phyloP scores from a whole-genome alignment of 2,329 filamentous ascomycete genomes.

The Fusarium sp. region DNA sequence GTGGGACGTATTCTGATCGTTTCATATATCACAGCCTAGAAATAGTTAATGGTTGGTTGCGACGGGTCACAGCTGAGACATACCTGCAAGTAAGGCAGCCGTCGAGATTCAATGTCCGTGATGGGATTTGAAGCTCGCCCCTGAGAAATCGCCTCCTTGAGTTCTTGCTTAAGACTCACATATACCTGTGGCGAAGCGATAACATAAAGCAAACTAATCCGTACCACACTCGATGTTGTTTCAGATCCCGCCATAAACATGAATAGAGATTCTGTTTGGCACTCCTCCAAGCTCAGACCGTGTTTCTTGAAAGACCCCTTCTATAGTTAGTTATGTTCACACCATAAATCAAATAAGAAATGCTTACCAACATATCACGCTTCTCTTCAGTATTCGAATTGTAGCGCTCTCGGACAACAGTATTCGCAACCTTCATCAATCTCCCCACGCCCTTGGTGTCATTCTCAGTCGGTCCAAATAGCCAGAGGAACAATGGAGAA shows the following conservation, averaged over 20 bases:
- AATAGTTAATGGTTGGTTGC: not conserved
- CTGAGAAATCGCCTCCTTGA: not conserved
- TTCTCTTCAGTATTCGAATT: not conserved
- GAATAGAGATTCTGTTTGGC: not conserved
- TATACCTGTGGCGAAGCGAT: not conserved
- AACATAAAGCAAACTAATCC: not conserved
- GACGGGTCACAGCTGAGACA: not conserved
- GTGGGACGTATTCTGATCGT: not conserved
- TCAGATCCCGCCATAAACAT: conserved; percentile 3
- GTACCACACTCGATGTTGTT: not conserved
- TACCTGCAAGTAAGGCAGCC: not conserved
- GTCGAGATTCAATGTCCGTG: not conserved
- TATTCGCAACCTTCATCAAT: conserved; percentile 2
- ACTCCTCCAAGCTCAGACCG: not conserved
- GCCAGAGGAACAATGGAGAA: not conserved
- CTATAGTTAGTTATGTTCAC: not conserved
- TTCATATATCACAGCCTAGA: conserved; percentile 2
- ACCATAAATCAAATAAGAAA: not conserved
- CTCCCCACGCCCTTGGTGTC: not conserved
- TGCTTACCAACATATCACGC: conserved; percentile 2
- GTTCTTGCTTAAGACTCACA: not conserved
- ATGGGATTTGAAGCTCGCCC: not conserved
- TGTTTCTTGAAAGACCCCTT: conserved; percentile 7
- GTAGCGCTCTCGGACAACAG: not conserved
- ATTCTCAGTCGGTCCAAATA: not conserved